Evolutionary conservation across 208 protist genomes (phyloP).

Genomic region (Balamuthia mandrillaris): DNA sequence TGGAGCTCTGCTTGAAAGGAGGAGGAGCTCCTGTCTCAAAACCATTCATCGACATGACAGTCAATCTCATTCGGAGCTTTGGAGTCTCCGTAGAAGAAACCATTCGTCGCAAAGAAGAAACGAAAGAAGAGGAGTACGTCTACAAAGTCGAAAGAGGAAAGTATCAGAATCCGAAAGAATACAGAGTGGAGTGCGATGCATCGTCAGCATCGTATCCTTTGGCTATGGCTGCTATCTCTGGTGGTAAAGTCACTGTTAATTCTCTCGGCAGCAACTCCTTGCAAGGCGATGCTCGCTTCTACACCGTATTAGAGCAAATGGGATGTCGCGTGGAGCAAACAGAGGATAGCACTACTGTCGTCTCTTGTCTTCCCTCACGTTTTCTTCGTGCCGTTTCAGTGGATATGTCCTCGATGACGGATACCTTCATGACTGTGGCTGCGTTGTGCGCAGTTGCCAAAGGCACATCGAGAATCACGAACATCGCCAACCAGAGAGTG

Average conservation of each 20-base stretch:
- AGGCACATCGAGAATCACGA: constrained; percentile 59
- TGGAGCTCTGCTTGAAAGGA: constrained; percentile 49
- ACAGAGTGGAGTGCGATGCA: constrained; percentile 67
- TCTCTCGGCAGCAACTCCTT: constrained; percentile 55
- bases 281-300: constrained; percentile 74
- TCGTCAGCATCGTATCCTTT: constrained; percentile 75
- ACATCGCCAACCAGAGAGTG: constrained; percentile 77
- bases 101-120: too few species aligned
- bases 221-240: constrained; percentile 71
- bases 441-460: constrained; percentile 63
- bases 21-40: constrained; percentile 59
- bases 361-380: background rate
- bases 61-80: constrained; percentile 68
- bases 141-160: background rate
- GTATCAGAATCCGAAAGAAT: constrained; percentile 39
- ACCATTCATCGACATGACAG: constrained; percentile 78
- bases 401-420: constrained; percentile 74
- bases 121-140: background rate
- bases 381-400: constrained; percentile 54
- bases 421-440: constrained; percentile 78
- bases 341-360: constrained; percentile 53
- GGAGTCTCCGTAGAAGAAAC: constrained; percentile 56
- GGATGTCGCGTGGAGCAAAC: constrained; percentile 68
- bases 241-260: constrained; percentile 60
- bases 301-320: constrained; percentile 64